A percentile compares a stretch with the other conserved stretches of the same genome.
phyloP scores from a whole-genome alignment of 306 rosid genomes.

The Ormosia emarginata region DNA sequence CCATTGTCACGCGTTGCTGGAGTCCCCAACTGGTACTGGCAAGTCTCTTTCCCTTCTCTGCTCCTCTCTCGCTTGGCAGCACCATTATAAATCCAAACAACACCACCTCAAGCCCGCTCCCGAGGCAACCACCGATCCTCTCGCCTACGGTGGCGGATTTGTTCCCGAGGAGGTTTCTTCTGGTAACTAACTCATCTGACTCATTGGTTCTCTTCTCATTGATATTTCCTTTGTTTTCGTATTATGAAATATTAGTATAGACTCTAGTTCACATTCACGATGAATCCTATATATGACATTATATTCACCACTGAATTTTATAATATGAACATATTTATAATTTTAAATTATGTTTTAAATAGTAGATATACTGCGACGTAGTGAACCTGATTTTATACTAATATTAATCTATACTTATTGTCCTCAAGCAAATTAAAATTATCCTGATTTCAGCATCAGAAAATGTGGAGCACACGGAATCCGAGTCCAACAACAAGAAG shows the following conservation, averaged over 20 bases:
- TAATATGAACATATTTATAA: no score
- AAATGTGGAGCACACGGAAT: conserved; percentile 34
- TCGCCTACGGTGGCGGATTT: conserved; percentile 78
- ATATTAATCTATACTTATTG: no score
- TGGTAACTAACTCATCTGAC: conserved; percentile 24
- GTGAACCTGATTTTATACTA: no score
- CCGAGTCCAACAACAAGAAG: conserved; percentile 40
- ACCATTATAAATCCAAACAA: conserved; percentile 39
- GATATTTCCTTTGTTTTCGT: not conserved
- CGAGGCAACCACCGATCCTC: conserved; percentile 61
- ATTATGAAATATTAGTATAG: no score
- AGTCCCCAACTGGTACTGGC: conserved; percentile 95
- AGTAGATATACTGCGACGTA: no score
- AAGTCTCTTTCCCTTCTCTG: conserved; percentile 94
- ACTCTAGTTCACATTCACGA: no score
- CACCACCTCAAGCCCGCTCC: conserved; percentile 50
- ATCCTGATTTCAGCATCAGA: conserved; percentile 31
- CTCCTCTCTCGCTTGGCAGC: conserved; percentile 92
- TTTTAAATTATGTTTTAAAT: no score
- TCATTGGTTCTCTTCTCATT: not conserved
- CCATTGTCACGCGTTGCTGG: conserved; percentile 89
- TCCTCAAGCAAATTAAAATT: not conserved
- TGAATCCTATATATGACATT: no score
- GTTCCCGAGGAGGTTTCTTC: conserved; percentile 52
- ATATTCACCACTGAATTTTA: no score